Base-by-base conservation (phyloP, 2,329 filamentous ascomycete genomes). In the Apiospora malaysiana region DNA sequence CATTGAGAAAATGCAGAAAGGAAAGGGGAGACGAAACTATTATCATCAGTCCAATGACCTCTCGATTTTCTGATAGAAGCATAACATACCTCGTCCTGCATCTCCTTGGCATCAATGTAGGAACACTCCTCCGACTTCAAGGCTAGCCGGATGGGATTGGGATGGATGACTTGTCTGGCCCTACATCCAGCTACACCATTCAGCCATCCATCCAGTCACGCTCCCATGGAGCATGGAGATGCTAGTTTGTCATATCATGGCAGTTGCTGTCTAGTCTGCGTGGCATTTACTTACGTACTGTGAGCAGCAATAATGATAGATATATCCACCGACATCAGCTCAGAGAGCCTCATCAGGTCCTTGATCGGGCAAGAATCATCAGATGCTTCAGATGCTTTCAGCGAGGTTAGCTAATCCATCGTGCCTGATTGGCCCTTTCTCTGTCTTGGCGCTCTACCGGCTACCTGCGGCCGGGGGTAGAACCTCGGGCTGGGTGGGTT, bases 271-370 rank as follows among this genome's bases (percentile, higher is more conserved):
- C 47, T 51, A 10, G n/a, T 25, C 47, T 51, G n/a, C 10, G 25
- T 51, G 47, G 47, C 9, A 59, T 27, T 21, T 21, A 59, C 51
- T 59, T 37, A 37, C 16, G 51, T 63, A 40, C 21, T 63, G 32
- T 32, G 40, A 63, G 56, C 32, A 63, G 18, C 56, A 18, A n/a
- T 8, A n/a, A 40, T 63, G 32, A 8, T 40, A 5, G 4, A n/a
- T 23, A 59, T 12, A 59, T 37, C 51, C 51, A 59, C 51, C 16
- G 51, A 12, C 51, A 59, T 37, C 51, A 59, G 51, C 12, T 37
- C 51, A 37, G 51, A 59, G 51, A 37, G 51, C 51, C 27, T 59
- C 27, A 59, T n/a, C 49, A 59, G 56, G 56, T 63, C 56, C 51
- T 59, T 21, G n/a, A 63, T 63, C 56, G 56, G 56, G 27, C 27